Evolutionary conservation across 441 rosid species (phyloP).

Genomic region (Eutrema salsugineum): DNA sequence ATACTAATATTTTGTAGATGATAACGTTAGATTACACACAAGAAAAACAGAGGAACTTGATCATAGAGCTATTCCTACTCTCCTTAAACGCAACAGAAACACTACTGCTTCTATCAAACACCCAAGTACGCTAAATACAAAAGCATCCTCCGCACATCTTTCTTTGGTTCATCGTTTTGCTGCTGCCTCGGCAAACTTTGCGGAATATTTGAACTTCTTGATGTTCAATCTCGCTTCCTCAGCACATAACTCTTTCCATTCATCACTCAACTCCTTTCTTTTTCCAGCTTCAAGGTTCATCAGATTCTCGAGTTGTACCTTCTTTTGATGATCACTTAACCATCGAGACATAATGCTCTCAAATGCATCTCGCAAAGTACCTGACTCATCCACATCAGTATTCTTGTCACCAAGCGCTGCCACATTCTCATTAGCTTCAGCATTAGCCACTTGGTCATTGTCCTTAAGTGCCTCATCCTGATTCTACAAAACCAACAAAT

Average conservation of each 20-base stretch:
- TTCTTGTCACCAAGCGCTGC: background rate
- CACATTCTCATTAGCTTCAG: background rate
- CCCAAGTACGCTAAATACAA: too few relatives aligned
- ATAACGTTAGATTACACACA: background rate
- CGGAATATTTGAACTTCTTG: background rate
- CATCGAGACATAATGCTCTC: conserved; percentile 5
- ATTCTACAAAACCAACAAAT: background rate
- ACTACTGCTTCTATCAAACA: too few relatives aligned
- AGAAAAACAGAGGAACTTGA: background rate
- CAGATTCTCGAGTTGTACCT: background rate
- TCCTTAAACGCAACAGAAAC: too few relatives aligned
- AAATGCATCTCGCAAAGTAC: conserved; percentile 19
- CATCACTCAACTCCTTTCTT: conserved; percentile 14
- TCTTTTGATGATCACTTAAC: conserved; percentile 16
- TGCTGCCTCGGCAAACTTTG: conserved; percentile 9
- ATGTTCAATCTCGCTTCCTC: background rate
- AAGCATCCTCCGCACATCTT: too few relatives aligned
- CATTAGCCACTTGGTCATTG: background rate
- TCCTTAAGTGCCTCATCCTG: conserved; percentile 1
- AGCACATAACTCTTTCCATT: background rate
- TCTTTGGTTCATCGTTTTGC: background rate
- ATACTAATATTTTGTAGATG: background rate
- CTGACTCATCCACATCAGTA: background rate
- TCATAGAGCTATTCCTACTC: background rate
- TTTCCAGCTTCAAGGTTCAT: conserved; percentile 7